A percentile compares a stretch with the other conserved stretches of the same genome.
Conservation (phyloP, 2,329 filamentous ascomycete species). For the Furcasterigmium sp. region DNA sequence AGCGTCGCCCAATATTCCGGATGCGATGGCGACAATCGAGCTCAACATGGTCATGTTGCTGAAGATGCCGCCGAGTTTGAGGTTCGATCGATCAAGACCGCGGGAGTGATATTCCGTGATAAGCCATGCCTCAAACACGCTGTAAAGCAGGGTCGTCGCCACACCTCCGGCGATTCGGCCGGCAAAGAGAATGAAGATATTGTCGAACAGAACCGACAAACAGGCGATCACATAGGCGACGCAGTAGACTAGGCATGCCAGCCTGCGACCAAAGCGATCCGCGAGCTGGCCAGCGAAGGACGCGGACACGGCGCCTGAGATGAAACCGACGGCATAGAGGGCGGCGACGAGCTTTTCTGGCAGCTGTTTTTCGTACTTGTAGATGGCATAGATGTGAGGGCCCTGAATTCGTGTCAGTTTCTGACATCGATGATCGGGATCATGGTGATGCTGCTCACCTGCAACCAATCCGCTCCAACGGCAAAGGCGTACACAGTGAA, state of each 20-base stretch:
- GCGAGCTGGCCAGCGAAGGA: slow-evolving; percentile 31
- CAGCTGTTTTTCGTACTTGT: slow-evolving; percentile 43
- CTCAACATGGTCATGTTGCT: slow-evolving; percentile 48
- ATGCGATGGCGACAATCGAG: slow-evolving; percentile 48
- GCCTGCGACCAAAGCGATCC: slow-evolving; percentile 41
- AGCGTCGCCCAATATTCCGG: slow-evolving; percentile 46
- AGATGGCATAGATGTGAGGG: slow-evolving; percentile 46
- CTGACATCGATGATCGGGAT: neutral
- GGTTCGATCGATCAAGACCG: slow-evolving; percentile 32
- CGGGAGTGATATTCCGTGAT: slow-evolving; percentile 48
- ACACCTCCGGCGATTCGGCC: slow-evolving; percentile 51
- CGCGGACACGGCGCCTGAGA: slow-evolving; percentile 41
- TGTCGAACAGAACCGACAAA: slow-evolving; percentile 40
- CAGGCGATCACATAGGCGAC: slow-evolving; percentile 45
- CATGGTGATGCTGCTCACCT: slow-evolving; percentile 14
- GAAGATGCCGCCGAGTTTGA: slow-evolving; percentile 45
- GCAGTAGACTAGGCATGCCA: slow-evolving; percentile 49
- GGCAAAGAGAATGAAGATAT: slow-evolving; percentile 39
- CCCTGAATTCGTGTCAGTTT: slow-evolving; percentile 20
- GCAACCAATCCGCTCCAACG: slow-evolving; percentile 26
- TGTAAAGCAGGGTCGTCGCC: slow-evolving; percentile 52
- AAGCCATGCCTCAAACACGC: slow-evolving; percentile 56
- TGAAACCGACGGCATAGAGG: slow-evolving; percentile 41
- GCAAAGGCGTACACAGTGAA: slow-evolving; percentile 22
- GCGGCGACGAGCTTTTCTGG: slow-evolving; percentile 37